These are phyloP conservation scores for Oryza meridionalis DNA, from an alignment of 176 grass and related monocot genomes.

Conservation along the genomic window DNA sequence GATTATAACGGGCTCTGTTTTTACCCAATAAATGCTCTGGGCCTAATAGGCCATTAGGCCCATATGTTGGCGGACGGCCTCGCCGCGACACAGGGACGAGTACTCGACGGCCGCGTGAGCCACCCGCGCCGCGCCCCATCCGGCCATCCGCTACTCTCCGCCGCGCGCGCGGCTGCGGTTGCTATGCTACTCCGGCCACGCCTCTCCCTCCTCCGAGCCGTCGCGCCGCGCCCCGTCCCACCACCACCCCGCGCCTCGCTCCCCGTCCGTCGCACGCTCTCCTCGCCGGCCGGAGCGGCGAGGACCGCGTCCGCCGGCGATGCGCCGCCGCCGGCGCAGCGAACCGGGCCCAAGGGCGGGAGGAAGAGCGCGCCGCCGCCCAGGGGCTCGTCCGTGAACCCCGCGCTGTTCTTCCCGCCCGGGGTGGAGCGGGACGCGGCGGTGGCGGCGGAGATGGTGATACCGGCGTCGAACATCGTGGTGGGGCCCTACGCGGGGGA, in stretches of 20 bases:
- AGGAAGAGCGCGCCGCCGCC: conserved; percentile 16
- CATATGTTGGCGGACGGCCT: background rate
- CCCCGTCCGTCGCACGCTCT: conserved; percentile 36
- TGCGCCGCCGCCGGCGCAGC: conserved; percentile 11
- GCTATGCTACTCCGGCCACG: conserved; percentile 54
- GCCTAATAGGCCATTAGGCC: background rate
- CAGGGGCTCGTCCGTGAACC: conserved; percentile 25
- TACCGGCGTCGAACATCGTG: conserved; percentile 92
- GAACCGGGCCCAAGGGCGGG: conserved; percentile 21
- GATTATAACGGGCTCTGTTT: background rate
- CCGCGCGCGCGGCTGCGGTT: conserved; percentile 37
- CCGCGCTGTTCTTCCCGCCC: conserved; percentile 79
- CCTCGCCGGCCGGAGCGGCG: background rate
- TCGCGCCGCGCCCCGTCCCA: conserved; percentile 20
- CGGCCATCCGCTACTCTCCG: conserved; percentile 34
- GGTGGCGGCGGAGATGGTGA: conserved; percentile 62
- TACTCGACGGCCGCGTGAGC: background rate
- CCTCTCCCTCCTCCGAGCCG: conserved; percentile 38
- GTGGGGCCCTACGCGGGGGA: conserved; percentile 86
- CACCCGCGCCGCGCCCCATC: conserved; percentile 7
- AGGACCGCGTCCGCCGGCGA: conserved; percentile 3
- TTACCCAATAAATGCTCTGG: background rate
- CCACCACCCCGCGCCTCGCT: background rate
- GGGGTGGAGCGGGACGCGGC: conserved; percentile 53
- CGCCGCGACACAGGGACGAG: background rate